Evolutionary conservation across 2,329 filamentous ascomycete genomes (phyloP).

Genomic region (Pseudocercospora pini-densiflorae): DNA sequence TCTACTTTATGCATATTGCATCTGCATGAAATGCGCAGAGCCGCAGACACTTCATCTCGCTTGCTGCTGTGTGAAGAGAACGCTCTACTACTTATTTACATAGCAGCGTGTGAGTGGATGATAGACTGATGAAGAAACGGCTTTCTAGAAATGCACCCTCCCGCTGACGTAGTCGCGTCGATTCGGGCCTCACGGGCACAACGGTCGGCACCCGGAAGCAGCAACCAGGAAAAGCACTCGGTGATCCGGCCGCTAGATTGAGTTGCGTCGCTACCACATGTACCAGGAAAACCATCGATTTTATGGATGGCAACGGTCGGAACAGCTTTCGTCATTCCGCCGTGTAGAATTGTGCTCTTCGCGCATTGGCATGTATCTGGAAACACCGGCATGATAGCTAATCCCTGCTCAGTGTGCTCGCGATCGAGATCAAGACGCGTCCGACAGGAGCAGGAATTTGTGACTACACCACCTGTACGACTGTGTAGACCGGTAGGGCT

Average conservation of each 20-base stretch:
- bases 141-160: not conserved
- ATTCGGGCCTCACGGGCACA: constrained; percentile 4
- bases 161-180: not conserved
- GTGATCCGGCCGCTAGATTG: not conserved
- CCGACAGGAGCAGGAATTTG: not conserved
- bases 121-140: not conserved
- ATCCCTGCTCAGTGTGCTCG: not conserved
- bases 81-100: not conserved
- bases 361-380: not conserved
- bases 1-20: not conserved
- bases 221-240: not conserved
- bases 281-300: not conserved
- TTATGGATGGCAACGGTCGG: constrained; percentile 5
- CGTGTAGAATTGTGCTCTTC: not conserved
- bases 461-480: not conserved
- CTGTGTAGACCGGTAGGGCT: constrained; percentile 2
- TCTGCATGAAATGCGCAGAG: not conserved
- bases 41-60: not conserved
- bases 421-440: constrained; percentile 2
- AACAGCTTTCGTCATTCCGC: constrained; percentile 3
- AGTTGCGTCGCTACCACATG: constrained; percentile 1
- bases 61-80: not conserved
- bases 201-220: not conserved
- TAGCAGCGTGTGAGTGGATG: not conserved
- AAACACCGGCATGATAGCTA: not conserved